A percentile compares a stretch with the other conserved stretches of the same genome.
These are phyloP conservation scores for Penicillium sp. DNA, from an alignment of 2,329 filamentous ascomycete species.

Conservation along the genomic window DNA sequence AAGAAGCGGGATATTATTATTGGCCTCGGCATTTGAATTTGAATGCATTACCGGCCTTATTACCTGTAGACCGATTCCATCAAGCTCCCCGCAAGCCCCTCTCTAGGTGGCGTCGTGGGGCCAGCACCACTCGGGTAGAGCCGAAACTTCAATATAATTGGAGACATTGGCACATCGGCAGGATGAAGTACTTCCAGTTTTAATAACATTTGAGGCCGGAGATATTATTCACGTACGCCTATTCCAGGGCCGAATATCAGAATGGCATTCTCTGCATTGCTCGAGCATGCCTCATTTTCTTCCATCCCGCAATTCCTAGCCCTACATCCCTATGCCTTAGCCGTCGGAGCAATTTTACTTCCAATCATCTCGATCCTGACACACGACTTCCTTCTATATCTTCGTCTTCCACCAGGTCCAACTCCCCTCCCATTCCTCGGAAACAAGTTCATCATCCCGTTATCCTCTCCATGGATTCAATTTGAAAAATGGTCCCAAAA, in stretches of 20 bases:
- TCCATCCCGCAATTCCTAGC: not conserved
- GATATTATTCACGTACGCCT: not conserved
- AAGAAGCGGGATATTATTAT: not conserved
- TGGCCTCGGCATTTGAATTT: slow-evolving; percentile 1
- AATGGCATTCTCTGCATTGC: not conserved
- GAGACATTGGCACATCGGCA: not conserved
- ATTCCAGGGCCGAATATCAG: not conserved
- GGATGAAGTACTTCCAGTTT: not conserved
- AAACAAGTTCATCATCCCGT: slow-evolving; percentile 34
- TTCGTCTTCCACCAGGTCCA: slow-evolving; percentile 42
- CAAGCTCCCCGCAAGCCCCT: slow-evolving; percentile 13
- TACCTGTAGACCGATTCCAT: not conserved
- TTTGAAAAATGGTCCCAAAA: slow-evolving; percentile 42
- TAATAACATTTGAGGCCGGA: not conserved
- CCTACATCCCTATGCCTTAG: not conserved
- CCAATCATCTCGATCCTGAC: slow-evolving; percentile 39
- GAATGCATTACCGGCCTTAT: not conserved
- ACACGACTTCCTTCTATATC: slow-evolving; percentile 26
- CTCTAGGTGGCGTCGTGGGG: slow-evolving; percentile 16
- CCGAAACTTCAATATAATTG: not conserved
- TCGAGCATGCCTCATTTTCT: not conserved
- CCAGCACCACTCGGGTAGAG: slow-evolving; percentile 5
- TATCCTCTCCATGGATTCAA: slow-evolving; percentile 36
- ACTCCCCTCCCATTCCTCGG: slow-evolving; percentile 36
- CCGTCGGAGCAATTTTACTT: slow-evolving; percentile 35